Base-by-base conservation (phyloP, 164 flowering plant genomes). In the Annona squamosa region DNA sequence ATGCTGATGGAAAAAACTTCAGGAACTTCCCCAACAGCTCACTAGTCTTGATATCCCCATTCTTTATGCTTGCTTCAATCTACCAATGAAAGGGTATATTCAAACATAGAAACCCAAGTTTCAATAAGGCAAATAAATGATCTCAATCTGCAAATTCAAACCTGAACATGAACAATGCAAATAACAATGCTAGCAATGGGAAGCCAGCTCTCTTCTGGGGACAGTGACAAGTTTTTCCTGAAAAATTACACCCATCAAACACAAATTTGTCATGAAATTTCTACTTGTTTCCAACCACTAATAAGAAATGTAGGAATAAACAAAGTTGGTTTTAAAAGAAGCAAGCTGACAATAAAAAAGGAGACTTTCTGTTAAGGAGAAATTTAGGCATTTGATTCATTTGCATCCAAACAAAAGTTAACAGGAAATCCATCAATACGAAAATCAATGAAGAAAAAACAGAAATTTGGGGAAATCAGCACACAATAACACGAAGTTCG, bases 131-230 rank as follows among this genome's bases (percentile, higher is more conserved):
- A 41, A 42, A 26, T 46, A 46, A 12, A 26, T 46, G 61, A 12
- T 18, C 18, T 12, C 41, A 26, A 17, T 57, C 37, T 16, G 47
- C 68, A 59, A 4, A 45, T 9, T 18, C 13, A n/a, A 77, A 90
- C 97, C 92, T 94, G 99, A 78, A 92, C 76, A 76, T 92, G 97
- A 81, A 83, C 67, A 69, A 92, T 87, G 86, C 99, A 87, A 46
- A 90, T 78, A 64, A 94, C 42, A 73, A 94, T 92, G 88, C 99
- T 90, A n/a, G 88, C 88, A 78, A 94, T 82, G 64, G 97, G 97
- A 71, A 92, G 82, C 97, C 97, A 94, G 79, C 97, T 92, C 70
- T 94, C 99, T 37, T 94, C 97, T 2, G 99, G 90, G n/a, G 91
- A 90, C 63, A 92, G 65, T 6, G 96, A 91, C 72, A 92, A 79